Evolutionary conservation across 2,329 filamentous ascomycete species (phyloP).

Genomic region (Fusarium miscanthi): DNA sequence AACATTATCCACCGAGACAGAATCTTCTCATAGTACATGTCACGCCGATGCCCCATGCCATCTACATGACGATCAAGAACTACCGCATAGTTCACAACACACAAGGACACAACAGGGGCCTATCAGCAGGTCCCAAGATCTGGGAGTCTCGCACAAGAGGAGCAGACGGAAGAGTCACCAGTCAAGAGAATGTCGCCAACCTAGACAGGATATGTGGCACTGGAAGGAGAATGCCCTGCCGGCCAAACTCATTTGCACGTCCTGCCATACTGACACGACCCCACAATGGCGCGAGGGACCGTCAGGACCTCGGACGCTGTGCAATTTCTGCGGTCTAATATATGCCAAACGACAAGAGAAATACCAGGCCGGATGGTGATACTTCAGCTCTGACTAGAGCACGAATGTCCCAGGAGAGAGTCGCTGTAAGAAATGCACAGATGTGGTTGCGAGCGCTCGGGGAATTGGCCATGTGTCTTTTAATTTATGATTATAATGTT

Average conservation of each 20-base stretch:
- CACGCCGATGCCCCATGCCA: background rate
- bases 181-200: background rate
- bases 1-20: background rate
- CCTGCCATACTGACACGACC: background rate
- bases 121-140: fast-evolving
- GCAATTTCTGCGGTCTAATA: background rate
- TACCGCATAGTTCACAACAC: fast-evolving
- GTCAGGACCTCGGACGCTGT: background rate
- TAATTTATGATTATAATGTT: too few relatives aligned
- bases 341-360: background rate
- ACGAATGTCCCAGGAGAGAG: too few relatives aligned
- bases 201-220: too few relatives aligned
- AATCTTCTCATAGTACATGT: fast-evolving
- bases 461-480: too few relatives aligned
- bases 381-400: background rate
- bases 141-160: background rate
- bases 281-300: background rate
- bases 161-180: background rate
- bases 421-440: too few relatives aligned
- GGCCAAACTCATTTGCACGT: background rate
- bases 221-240: fast-evolving
- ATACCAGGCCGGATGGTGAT: fast-evolving
- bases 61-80: fast-evolving
- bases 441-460: too few relatives aligned
- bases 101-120: background rate